Evolutionary conservation across 345 rosid genomes (phyloP).

Genomic region (Eucalyptus paniculata): DNA sequence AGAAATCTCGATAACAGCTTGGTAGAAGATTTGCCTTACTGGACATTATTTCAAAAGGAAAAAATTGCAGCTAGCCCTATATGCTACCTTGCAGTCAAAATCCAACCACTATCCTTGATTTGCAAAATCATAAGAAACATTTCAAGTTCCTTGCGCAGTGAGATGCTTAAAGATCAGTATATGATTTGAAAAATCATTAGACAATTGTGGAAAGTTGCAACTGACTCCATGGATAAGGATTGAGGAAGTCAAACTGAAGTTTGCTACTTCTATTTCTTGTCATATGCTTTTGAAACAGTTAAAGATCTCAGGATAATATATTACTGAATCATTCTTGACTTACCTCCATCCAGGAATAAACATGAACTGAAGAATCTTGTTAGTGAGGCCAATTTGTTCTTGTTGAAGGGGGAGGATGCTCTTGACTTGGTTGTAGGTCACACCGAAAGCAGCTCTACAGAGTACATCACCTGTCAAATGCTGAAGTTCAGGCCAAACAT

Average conservation of each 20-base stretch:
- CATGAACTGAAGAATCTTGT: not conserved
- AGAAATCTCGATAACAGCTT: not conserved
- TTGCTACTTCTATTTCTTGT: not conserved
- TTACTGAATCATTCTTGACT: not conserved
- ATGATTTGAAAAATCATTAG: not conserved
- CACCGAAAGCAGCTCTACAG: not conserved
- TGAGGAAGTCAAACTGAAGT: not conserved
- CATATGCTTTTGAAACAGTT: not conserved
- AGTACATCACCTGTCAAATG: not conserved
- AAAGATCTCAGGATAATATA: not conserved
- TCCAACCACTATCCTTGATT: not conserved
- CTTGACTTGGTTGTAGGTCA: not conserved
- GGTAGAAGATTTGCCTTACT: not conserved
- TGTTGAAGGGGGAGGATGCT: not conserved
- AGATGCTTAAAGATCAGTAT: not conserved
- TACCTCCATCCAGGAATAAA: not conserved
- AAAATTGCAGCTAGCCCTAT: not conserved
- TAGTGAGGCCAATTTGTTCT: not conserved
- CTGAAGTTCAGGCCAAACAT: not conserved
- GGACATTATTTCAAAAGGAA: not conserved
- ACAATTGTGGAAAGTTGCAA: not conserved
- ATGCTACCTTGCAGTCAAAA: not conserved
- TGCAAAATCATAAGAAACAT: not conserved
- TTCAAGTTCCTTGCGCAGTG: not conserved
- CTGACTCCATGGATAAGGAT: not conserved